Evolutionary conservation across 1,284 basidiomycete genomes (phyloP).

Genomic region (Leccinum ponderosum): DNA sequence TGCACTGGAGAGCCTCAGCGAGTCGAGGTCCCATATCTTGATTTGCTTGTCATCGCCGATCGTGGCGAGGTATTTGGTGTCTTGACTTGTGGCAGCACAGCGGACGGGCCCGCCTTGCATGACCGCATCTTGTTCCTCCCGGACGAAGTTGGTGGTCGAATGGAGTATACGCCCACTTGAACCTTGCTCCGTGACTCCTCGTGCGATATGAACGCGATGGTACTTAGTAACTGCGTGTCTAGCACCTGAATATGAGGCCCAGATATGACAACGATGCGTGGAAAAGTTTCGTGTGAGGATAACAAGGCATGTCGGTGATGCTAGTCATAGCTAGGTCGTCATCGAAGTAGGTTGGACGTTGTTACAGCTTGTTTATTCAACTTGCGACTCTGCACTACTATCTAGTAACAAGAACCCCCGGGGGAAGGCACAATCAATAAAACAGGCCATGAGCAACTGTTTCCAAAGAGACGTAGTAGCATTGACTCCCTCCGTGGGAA

Average conservation of each 20-base stretch:
- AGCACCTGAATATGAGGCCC: constrained; percentile 65
- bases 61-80: constrained; percentile 57
- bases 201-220: not conserved
- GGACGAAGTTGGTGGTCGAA: constrained; percentile 41
- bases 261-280: constrained; percentile 44
- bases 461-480: no score
- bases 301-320: constrained; percentile 24
- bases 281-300: constrained; percentile 52
- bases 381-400: not conserved
- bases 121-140: constrained; percentile 36
- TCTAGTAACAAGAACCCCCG: no score
- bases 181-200: constrained; percentile 15
- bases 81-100: constrained; percentile 54
- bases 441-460: no score
- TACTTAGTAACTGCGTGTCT: constrained; percentile 43
- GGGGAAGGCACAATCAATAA: no score
- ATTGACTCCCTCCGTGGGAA: no score
- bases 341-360: no score
- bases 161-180: constrained; percentile 57
- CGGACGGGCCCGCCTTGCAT: constrained; percentile 60
- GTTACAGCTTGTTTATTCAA: not conserved
- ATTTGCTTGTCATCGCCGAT: constrained; percentile 80
- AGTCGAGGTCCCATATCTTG: constrained; percentile 68
- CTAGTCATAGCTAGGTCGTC: no score
- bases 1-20: constrained; percentile 55